Conservation (phyloP, 768 basidiomycete species). For the Termitomyces sp. region DNA sequence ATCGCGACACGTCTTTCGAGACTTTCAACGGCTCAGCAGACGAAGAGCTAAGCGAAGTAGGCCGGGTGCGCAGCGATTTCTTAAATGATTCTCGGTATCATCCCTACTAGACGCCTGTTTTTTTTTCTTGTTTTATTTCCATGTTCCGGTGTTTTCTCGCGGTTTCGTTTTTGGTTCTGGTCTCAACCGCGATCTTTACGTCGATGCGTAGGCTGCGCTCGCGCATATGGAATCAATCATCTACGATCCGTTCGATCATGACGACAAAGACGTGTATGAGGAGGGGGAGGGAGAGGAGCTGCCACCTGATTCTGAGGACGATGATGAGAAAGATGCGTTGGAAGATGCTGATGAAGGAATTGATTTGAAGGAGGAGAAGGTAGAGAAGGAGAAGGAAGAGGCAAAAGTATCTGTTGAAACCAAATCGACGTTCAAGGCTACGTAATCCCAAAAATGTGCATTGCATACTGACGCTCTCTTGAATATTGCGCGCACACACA, state of each 20-base stretch:
- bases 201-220: constrained; percentile 59
- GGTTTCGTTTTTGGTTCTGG: not conserved
- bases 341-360: constrained; percentile 5
- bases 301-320: constrained; percentile 2
- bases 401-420: not conserved
- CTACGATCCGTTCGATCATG: constrained; percentile 37
- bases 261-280: not conserved
- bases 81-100: constrained; percentile 68
- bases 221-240: constrained; percentile 82
- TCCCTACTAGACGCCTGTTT: constrained; percentile 69
- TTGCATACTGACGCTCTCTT: not conserved
- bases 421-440: not conserved
- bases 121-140: constrained; percentile 11
- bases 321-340: not conserved
- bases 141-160: not conserved
- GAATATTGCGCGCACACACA: not conserved
- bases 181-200: constrained; percentile 1
- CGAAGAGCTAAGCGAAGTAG: constrained; percentile 79
- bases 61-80: constrained; percentile 93
- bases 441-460: not conserved
- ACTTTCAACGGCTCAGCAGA: constrained; percentile 49
- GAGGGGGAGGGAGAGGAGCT: constrained; percentile 5
- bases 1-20: constrained; percentile 47
- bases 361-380: not conserved
- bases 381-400: not conserved